A percentile compares a stretch with the other conserved stretches of the same genome.
Conservation (phyloP, 495 filamentous ascomycete genomes). For the Aspergillus ostianus region DNA sequence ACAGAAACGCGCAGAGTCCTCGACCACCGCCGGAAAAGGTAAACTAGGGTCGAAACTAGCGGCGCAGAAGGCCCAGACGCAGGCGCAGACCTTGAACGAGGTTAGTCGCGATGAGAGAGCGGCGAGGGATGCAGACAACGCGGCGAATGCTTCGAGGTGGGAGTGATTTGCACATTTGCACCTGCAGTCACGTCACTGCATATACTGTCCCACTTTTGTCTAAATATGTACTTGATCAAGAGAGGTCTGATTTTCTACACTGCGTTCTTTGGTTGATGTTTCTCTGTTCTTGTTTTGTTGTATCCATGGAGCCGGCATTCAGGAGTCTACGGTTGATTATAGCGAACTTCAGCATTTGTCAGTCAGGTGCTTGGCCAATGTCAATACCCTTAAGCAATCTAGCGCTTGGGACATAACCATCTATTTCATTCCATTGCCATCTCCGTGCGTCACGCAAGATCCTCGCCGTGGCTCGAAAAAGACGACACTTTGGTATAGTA, state of each 20-base stretch:
- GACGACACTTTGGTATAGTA: background rate
- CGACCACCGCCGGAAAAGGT: constrained; percentile 34
- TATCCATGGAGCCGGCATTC: background rate
- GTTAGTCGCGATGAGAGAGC: constrained; percentile 55
- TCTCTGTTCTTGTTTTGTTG: background rate
- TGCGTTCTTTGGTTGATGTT: background rate
- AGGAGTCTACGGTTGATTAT: background rate
- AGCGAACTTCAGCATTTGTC: background rate
- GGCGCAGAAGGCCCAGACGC: constrained; percentile 64
- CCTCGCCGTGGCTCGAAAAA: background rate
- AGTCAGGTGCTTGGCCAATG: background rate
- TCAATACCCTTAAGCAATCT: background rate
- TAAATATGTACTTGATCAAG: too few relatives aligned
- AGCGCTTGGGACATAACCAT: background rate
- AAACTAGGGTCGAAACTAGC: constrained; percentile 62
- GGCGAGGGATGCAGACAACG: constrained; percentile 57
- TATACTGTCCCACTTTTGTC: background rate
- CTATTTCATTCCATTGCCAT: background rate
- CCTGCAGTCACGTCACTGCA: too few relatives aligned
- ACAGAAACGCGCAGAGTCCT: constrained; percentile 42
- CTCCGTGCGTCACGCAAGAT: background rate
- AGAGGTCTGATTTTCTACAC: background rate
- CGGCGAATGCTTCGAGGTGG: constrained; percentile 48
- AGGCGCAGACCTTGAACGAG: constrained; percentile 55
- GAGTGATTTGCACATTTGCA: constrained; percentile 34